phyloP scores from a whole-genome alignment of 129 eudicot species.

The Saussurea involucrata region DNA sequence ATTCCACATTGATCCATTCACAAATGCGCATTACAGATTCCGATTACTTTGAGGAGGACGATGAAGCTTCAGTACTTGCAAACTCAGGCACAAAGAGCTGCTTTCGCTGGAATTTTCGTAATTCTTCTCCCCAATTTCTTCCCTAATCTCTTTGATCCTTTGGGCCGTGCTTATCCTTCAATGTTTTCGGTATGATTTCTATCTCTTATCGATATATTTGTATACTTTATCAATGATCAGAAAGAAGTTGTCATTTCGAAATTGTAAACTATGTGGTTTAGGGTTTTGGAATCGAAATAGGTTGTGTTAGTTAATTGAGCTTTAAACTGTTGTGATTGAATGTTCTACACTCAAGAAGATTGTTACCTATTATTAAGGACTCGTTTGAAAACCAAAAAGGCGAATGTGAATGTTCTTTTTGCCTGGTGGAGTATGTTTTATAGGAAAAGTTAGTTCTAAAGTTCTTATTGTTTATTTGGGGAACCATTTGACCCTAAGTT shows the following conservation, averaged over 20 bases:
- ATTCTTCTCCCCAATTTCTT: slow-evolving; percentile 56
- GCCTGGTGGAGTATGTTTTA: neutral
- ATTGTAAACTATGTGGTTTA: neutral
- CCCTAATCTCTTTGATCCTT: slow-evolving; percentile 58
- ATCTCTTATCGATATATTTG: neutral
- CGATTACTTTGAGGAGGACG: neutral
- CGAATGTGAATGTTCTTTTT: neutral
- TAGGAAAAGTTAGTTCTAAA: neutral
- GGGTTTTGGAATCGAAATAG: neutral
- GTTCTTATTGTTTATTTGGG: neutral
- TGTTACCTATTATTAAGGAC: neutral
- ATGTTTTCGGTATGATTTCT: slow-evolving; percentile 43
- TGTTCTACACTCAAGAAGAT: neutral
- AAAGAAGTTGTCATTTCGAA: neutral
- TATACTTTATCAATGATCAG: neutral
- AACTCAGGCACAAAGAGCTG: slow-evolving; percentile 30
- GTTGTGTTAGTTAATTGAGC: neutral
- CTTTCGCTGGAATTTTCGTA: slow-evolving; percentile 37
- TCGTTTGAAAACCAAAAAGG: neutral
- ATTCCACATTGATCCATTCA: neutral
- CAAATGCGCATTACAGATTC: slow-evolving; percentile 17
- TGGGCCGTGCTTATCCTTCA: slow-evolving; percentile 54
- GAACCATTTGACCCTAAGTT: neutral
- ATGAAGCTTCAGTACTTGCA: slow-evolving; percentile 39
- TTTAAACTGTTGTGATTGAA: neutral